Evolutionary conservation across 371 early-diverging fungal genomes (phyloP).

Genomic region (Vavraia culicis): DNA sequence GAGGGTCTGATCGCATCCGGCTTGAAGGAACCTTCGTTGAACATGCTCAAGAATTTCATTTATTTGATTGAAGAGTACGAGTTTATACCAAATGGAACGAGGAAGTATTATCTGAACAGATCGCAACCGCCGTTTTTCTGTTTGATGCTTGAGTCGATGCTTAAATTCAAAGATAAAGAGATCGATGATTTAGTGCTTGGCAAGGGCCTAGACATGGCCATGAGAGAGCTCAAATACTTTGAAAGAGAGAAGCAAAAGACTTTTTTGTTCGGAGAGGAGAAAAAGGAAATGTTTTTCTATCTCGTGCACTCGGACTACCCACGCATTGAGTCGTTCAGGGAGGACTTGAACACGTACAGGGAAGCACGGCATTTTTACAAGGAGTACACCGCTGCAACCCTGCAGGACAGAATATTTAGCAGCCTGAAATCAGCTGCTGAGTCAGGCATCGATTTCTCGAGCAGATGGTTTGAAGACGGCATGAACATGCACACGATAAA

Average conservation of each 20-base stretch:
- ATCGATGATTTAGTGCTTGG: too few species aligned
- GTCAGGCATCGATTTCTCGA: slow-evolving; percentile 64
- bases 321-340: slow-evolving; percentile 55
- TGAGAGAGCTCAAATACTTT: slow-evolving; percentile 24
- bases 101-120: slow-evolving; percentile 60
- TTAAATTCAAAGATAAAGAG: neutral
- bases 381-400: slow-evolving; percentile 2
- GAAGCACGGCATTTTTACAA: neutral
- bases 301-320: slow-evolving; percentile 41
- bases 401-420: slow-evolving; percentile 18
- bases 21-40: slow-evolving; percentile 46
- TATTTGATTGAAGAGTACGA: slow-evolving; percentile 52
- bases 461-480: slow-evolving; percentile 48
- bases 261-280: slow-evolving; percentile 6
- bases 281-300: neutral
- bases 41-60: slow-evolving; percentile 52
- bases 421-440: slow-evolving; percentile 52
- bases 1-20: slow-evolving; percentile 54
- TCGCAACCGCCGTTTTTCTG: slow-evolving; percentile 56
- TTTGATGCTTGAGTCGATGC: slow-evolving; percentile 6
- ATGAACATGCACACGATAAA: slow-evolving; percentile 40
- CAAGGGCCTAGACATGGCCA: slow-evolving; percentile 12
- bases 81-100: slow-evolving; percentile 62
- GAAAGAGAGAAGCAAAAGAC: slow-evolving; percentile 24
- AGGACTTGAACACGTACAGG: slow-evolving; percentile 46